Evolutionary conservation across 495 filamentous ascomycete genomes (phyloP), one percentile per base, ranked within the genome.

Genomic region (Penicillium crystallinum): DNA sequence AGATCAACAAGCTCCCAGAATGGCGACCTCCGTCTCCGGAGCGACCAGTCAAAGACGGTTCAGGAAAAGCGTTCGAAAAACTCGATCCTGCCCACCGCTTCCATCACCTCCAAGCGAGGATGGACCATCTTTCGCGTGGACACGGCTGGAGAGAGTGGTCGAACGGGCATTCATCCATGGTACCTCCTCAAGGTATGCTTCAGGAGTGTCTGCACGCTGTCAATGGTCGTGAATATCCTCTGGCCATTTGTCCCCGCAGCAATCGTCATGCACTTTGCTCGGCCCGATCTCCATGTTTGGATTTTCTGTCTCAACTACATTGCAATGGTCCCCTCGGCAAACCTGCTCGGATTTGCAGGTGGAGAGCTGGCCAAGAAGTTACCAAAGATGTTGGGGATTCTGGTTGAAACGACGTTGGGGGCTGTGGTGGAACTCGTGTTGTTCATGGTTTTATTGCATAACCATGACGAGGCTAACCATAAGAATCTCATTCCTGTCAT

Each of bases 311-410:
- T 87, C 55, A 86, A 84, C 44, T 90, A 89, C 41, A 77, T 89
- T 31, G 86, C 84, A 44, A 97, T 97, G 85, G 79, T 96, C 4
- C 91, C 91, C 3, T 84, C 85, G 27, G 91, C 91, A 39, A 96
- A 96, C 57, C 67, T 96, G 43, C 77, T 96, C 23, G 89, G 89
- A 0, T 96, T 96, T 62, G 86, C 87, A 6, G 87, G 88, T 6
- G 83, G 88, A 57, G 87, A 95, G 63, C 67, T 95, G 53, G 85
- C 87, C 1, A 77, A 86, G 54, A 93, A 93, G 65, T 62, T 95
- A 25, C 85, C 86, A 15, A 87, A 87, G 60, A 87, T 92, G 18
- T 55, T 86, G 23, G 90, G 90, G 49, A 78, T 96, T 15, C 67
- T 96, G 42, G 55, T 87, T 9, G 89, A 95, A 64, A 90, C 83